Base-by-base conservation (phyloP, 2,329 filamentous ascomycete species). In the Mollisia scopiformis region DNA sequence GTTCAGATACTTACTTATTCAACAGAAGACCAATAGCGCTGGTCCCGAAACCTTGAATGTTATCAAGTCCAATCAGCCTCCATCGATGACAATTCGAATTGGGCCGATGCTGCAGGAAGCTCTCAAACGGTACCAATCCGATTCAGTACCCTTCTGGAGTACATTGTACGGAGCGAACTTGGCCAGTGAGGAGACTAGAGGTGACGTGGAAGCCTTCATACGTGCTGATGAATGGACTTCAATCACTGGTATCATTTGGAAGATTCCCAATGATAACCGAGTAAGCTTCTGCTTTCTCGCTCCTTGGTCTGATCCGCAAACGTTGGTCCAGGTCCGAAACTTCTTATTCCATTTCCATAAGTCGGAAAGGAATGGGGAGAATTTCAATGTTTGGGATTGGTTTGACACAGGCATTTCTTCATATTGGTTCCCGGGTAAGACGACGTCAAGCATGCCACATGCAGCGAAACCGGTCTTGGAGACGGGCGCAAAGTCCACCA, bases 201-300 rank as follows among this genome's bases (percentile, higher is more conserved):
- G n/a, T 11, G 33, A 37, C n/a, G 11, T 16, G 4, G 33, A 37
- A 37, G 11, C 4, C 4, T 14, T 37, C 33, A 16, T 41, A 28
- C 54, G 59, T 16, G 49, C 57, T 30, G 6, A 30, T 1, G 54
- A 55, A 55, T 62, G 59, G 59, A 49, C 59, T 23, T 51, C 54
- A 19, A 53, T 54, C 47, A 49, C 41, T 39, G 54, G 54, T 1
- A 37, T 58, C n/a, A 54, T 35, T 47, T 62, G 59, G 59, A 58
- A 62, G 50, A 62, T 62, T 14, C 59, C 59, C 3, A 49, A 62
- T 39, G 59, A 62, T 23, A 62, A 62, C 37, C 46, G 59, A 54
- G 31, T 62, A 11, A 47, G 10, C 19, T 58, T 62, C n/a, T 62
- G 59, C 41, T 62, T 62, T 21, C 46, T 35, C 14, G 21, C 55